Evolutionary conservation across 2,329 filamentous ascomycete species (phyloP).

Genomic region (Botrytis deweyae): DNA sequence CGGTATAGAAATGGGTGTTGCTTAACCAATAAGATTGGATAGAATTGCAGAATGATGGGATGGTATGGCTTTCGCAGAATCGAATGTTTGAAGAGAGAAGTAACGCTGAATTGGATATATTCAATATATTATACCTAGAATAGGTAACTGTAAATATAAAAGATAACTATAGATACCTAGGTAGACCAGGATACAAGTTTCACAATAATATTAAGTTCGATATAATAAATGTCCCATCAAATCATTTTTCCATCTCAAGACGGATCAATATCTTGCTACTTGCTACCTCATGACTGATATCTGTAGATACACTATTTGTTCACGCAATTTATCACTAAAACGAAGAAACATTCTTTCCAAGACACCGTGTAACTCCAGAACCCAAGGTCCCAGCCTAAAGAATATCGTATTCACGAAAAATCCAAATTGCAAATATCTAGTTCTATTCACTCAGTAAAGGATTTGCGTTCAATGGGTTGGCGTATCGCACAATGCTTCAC

Average conservation of each 20-base stretch:
- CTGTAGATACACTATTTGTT: constrained; percentile 1
- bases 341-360: neutral
- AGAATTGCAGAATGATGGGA: neutral
- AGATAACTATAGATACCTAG: neutral
- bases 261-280: neutral
- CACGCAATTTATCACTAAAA: constrained; percentile 4
- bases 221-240: neutral
- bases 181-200: neutral
- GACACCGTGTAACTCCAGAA: constrained; percentile 17
- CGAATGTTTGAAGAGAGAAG: neutral
- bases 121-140: no score
- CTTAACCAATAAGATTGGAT: neutral
- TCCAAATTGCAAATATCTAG: constrained; percentile 7
- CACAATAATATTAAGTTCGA: neutral
- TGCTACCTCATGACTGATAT: constrained; percentile 15
- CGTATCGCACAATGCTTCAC: constrained; percentile 4
- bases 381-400: constrained; percentile 1
- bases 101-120: neutral
- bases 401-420: neutral
- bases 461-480: neutral
- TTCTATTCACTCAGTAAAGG: neutral
- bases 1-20: neutral
- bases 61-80: neutral
- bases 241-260: neutral
- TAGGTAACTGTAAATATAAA: neutral